A percentile compares a stretch with the other conserved stretches of the same genome.
These are phyloP conservation scores for Carallia brachiata DNA, from an alignment of 345 rosid species.

Conservation along the genomic window DNA sequence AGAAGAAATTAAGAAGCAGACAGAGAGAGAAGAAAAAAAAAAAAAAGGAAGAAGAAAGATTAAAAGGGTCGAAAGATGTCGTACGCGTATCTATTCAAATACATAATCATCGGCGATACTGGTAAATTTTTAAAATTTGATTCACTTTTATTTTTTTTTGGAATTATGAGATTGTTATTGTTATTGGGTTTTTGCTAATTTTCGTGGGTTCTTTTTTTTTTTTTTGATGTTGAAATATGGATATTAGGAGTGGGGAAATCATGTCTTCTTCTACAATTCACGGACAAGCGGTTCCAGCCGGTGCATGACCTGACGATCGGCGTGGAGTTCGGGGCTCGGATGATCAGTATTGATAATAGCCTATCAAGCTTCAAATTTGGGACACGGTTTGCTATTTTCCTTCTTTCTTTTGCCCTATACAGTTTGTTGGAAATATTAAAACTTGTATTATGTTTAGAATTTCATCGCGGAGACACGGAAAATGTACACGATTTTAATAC, in stretches of 20 bases:
- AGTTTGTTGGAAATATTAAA: too few relatives aligned
- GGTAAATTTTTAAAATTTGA: background rate
- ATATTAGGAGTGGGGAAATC: constrained; percentile 19
- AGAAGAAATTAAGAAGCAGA: too few relatives aligned
- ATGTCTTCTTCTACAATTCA: constrained; percentile 14
- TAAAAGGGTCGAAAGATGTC: constrained; percentile 4
- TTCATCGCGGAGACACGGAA: too few relatives aligned
- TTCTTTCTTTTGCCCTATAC: background rate
- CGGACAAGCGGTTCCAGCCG: constrained; percentile 23
- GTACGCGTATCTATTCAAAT: constrained; percentile 24
- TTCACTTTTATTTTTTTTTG: background rate
- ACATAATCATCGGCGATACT: constrained; percentile 20
- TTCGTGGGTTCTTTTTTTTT: background rate
- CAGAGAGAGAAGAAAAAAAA: too few relatives aligned
- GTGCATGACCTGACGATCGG: constrained; percentile 21
- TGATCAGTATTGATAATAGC: constrained; percentile 14
- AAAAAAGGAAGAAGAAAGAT: too few relatives aligned
- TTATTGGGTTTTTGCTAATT: background rate
- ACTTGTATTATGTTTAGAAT: too few relatives aligned
- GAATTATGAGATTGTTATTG: background rate
- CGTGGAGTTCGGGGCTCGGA: constrained; percentile 16
- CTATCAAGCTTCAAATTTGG: constrained; percentile 18
- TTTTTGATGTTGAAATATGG: background rate
- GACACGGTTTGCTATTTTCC: constrained; percentile 12
- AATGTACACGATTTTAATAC: too few relatives aligned